A percentile compares a stretch with the other conserved stretches of the same genome.
phyloP scores from a whole-genome alignment of 805 yeast species.

The Saturnispora sanitii region DNA sequence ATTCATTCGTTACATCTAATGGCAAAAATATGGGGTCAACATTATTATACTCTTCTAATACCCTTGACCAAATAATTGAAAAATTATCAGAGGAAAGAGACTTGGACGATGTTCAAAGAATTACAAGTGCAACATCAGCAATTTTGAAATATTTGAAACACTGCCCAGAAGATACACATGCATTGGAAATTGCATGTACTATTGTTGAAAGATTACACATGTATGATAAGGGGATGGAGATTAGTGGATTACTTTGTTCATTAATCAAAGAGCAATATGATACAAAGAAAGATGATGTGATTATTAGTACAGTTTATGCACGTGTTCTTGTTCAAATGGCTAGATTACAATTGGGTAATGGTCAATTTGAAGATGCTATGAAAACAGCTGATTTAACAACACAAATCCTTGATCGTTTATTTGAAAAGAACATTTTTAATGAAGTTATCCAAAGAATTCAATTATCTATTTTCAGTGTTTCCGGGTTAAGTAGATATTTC shows the following conservation, averaged over 20 bases:
- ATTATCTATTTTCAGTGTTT: conserved; percentile 54
- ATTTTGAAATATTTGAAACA: conserved; percentile 54
- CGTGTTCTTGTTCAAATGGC: conserved; percentile 61
- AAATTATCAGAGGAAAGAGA: conserved; percentile 37
- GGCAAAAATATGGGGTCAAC: conserved; percentile 65
- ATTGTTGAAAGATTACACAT: conserved; percentile 64
- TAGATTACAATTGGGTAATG: conserved; percentile 55
- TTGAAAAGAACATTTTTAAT: conserved; percentile 28
- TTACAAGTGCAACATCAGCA: conserved; percentile 59
- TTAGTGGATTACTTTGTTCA: conserved; percentile 37
- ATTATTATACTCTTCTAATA: conserved; percentile 56
- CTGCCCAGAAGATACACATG: conserved; percentile 48
- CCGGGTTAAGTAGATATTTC: conserved; percentile 69
- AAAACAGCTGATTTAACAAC: conserved; percentile 49
- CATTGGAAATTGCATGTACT: conserved; percentile 44
- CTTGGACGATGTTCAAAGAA: conserved; percentile 51
- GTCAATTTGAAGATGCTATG: conserved; percentile 47
- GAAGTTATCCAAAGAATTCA: conserved; percentile 26
- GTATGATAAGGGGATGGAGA: conserved; percentile 41
- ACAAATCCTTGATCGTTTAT: conserved; percentile 32
- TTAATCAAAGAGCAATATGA: conserved; percentile 27
- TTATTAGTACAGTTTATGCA: conserved; percentile 40
- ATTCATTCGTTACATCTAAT: conserved; percentile 68
- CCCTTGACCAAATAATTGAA: conserved; percentile 38
- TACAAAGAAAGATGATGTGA: conserved; percentile 9